Evolutionary conservation across 495 filamentous ascomycete species (phyloP), one percentile per base, ranked within the genome.

Genomic region (Aspergillus steynii): DNA sequence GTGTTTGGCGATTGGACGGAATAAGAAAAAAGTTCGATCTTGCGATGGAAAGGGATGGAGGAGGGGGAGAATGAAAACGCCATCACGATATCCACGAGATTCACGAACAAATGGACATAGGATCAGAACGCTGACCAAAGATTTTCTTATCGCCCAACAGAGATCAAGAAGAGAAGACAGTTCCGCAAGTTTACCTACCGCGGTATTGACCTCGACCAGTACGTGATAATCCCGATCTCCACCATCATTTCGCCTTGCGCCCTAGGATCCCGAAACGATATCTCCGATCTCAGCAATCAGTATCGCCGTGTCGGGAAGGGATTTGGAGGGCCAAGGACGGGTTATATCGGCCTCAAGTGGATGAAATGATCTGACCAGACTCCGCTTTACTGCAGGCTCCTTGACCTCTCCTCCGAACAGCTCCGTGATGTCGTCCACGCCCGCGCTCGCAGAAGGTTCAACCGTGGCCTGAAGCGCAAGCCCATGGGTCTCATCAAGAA

Each of bases 181-280:
- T 98, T 98, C 91, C 90, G 93, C 84, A 98, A 98, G 88, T 99
- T 99, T 80, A 95, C 94, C 68, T 99, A 97, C 89, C 93, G 95
- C 76, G 95, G 95, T 68, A 90, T 98, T 80, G 95, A 99, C 78
- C 93, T 99, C 80, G 95, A 99, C 80, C 90, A 96, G 94, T 97
- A 91, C 70, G 90, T 82, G 48, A 34, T 62, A 81, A 64, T 20
- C 57, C 63, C 62, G 63, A 63, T 62, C 49, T 57, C 55, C 51
- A 31, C 62, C 47, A 83, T 66, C 62, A 83, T 69, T 20, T 83
- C 83, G 7, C 84, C n/a, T 25, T 37, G 28, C 50, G 27, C 83
- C 61, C 87, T 85, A 62, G 67, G 70, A 62, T 88, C 85, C 42
- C 46, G 87, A 42, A 92, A 72, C 85, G 88, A 88, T 88, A 85